Evolutionary conservation across 2,329 filamentous ascomycete genomes (phyloP).

Genomic region (Sporothrix schenckii): DNA sequence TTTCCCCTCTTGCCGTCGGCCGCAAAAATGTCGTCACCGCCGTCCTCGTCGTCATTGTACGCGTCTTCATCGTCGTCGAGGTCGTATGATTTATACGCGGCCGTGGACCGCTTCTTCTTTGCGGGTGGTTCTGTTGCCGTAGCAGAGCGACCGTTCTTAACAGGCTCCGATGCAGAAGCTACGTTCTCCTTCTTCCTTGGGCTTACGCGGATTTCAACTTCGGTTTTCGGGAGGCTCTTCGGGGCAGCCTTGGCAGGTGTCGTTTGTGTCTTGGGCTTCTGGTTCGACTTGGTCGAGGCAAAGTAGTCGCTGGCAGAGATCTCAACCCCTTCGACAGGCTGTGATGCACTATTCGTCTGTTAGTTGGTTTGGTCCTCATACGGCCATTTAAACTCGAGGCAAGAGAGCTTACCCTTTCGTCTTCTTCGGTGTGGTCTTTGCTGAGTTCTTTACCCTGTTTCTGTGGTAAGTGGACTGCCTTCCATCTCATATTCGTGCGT

Average conservation of each 20-base stretch:
- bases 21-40: slow-evolving; percentile 82
- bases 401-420: slow-evolving; percentile 55
- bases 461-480: slow-evolving; percentile 3
- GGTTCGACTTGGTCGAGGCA: slow-evolving; percentile 52
- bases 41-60: slow-evolving; percentile 68
- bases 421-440: slow-evolving; percentile 56
- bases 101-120: slow-evolving; percentile 49
- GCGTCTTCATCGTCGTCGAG: slow-evolving; percentile 58
- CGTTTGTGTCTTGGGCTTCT: slow-evolving; percentile 44
- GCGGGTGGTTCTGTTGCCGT: slow-evolving; percentile 38
- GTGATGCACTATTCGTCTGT: slow-evolving; percentile 41
- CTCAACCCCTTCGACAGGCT: slow-evolving; percentile 52
- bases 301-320: slow-evolving; percentile 64
- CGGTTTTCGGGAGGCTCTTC: slow-evolving; percentile 47
- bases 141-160: slow-evolving; percentile 36
- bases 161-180: slow-evolving; percentile 37
- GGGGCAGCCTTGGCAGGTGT: slow-evolving; percentile 49
- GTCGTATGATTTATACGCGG: slow-evolving; percentile 48
- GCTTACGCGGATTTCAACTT: slow-evolving; percentile 56
- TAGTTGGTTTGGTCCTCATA: neutral
- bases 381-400: neutral
- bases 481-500: neutral
- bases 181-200: slow-evolving; percentile 51
- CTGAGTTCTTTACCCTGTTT: slow-evolving; percentile 58
- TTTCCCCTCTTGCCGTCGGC: slow-evolving; percentile 69